Evolutionary conservation across 768 basidiomycete genomes (phyloP), one percentile per base, ranked within the genome.

Genomic region (Chlorophyllum brunneum): DNA sequence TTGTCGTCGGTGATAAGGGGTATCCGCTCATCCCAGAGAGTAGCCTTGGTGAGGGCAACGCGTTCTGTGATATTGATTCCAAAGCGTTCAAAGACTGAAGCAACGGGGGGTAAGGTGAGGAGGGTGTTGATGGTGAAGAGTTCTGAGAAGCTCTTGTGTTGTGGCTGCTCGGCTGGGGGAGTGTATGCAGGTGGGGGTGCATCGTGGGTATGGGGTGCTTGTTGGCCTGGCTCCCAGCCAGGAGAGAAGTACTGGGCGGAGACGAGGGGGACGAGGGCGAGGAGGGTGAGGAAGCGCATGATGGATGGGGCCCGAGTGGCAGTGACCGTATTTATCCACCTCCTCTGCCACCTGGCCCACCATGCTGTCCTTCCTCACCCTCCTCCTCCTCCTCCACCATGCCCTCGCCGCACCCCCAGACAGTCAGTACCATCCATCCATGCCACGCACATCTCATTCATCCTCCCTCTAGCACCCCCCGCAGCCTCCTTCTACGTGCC

Each of bases 401-500:
- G 40, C 51, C 18, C 45, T 42, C 37, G 38, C 55, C 43, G 68
- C 64, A 29, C 67, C 64, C 20, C 61, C 65, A 29, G 71, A 78
- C 36, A 62, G 81, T 81, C 46, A 59, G 72, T 64, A 15, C 23
- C 20, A 36, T 5, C 8, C 51, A 39, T 34, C 22, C 43, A 45
- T 24, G 11, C 43, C 1, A 41, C 10, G 23, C n/a, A 42, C n/a
- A 33, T 47, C 37, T 56, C 55, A 31, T 46, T 48, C 33, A 26
- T 24, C 16, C 18, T 54, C 20, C 37, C 42, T 42, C n/a, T 47
- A 90, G 88, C 80, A 37, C 87, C 88, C 18, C 81, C 89, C 9
- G 89, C 92, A 8, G 83, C 91, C 0, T 88, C 86, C 0, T 93
- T 92, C 70, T 93, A 89, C 59, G 87, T 94, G 37, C 77, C 81